A percentile compares a stretch with the other conserved stretches of the same genome.
Conservation (phyloP, 345 rosid species). For the Excoecaria agallocha region DNA sequence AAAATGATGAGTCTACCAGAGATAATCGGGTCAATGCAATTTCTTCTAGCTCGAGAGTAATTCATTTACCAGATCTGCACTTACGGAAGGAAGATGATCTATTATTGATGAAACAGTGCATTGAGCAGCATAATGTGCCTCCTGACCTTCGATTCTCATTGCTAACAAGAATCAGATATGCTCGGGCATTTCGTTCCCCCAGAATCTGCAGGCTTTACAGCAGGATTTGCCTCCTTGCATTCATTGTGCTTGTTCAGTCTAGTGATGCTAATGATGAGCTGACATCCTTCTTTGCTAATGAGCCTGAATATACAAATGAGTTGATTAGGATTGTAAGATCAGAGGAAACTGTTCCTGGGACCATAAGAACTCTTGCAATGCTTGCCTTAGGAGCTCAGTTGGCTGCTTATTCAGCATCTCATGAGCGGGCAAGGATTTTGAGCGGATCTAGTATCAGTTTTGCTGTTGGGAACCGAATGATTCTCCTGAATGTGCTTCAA, state of each 20-base stretch:
- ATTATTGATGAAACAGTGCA: slow-evolving; percentile 68
- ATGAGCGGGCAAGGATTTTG: slow-evolving; percentile 86
- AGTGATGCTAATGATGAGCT: slow-evolving; percentile 90
- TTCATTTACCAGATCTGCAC: slow-evolving; percentile 79
- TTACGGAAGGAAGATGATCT: slow-evolving; percentile 82
- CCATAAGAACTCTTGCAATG: slow-evolving; percentile 89
- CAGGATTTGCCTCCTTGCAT: slow-evolving; percentile 92
- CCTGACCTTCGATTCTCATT: slow-evolving; percentile 75
- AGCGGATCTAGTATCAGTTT: slow-evolving; percentile 94
- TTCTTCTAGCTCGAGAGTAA: slow-evolving; percentile 51
- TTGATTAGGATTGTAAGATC: slow-evolving; percentile 84
- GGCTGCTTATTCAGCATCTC: slow-evolving; percentile 92
- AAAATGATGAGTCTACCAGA: slow-evolving; percentile 36
- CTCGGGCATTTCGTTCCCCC: slow-evolving; percentile 82
- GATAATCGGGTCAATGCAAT: slow-evolving; percentile 32
- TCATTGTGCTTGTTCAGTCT: slow-evolving; percentile 91
- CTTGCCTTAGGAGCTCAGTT: slow-evolving; percentile 90
- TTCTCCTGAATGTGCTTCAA: slow-evolving; percentile 94
- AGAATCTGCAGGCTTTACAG: slow-evolving; percentile 82
- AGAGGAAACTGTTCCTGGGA: slow-evolving; percentile 79
- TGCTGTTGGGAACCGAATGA: slow-evolving; percentile 82
- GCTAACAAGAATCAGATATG: slow-evolving; percentile 88
- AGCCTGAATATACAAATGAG: slow-evolving; percentile 96
- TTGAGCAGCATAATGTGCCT: slow-evolving; percentile 73
- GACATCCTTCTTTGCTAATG: slow-evolving; percentile 86